Conservation (phyloP, 108 stramenopile species). For the Cyclostephanos tholiformis region DNA sequence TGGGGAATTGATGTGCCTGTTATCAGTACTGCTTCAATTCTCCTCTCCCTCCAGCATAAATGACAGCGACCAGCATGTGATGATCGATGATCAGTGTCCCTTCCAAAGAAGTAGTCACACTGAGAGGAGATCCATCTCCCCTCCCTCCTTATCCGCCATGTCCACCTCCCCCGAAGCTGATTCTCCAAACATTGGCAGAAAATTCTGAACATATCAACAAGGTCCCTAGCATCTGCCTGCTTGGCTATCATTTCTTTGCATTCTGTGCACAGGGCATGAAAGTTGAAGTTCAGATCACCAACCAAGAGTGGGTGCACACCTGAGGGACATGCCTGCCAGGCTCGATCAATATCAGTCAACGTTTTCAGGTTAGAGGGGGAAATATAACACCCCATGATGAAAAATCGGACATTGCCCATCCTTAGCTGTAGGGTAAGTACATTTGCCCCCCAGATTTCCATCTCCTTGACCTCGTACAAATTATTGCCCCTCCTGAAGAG, state of each 20-base stretch:
- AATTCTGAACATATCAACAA: too few relatives aligned
- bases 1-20: too few relatives aligned
- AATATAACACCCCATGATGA: constrained; percentile 7
- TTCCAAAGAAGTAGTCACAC: too few relatives aligned
- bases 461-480: constrained; percentile 5
- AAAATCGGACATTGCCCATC: not conserved
- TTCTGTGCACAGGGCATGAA: not conserved
- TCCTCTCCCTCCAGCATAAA: too few relatives aligned
- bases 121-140: too few relatives aligned
- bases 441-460: not conserved
- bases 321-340: not conserved
- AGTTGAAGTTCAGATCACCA: not conserved
- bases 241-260: not conserved
- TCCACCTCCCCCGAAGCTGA: too few relatives aligned
- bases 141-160: too few relatives aligned
- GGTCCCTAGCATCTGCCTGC: not conserved
- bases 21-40: too few relatives aligned
- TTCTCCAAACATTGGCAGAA: too few relatives aligned
- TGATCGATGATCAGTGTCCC: too few relatives aligned
- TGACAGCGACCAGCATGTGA: too few relatives aligned
- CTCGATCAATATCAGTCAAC: not conserved
- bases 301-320: not conserved
- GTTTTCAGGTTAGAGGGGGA: not conserved
- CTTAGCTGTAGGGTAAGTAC: not conserved
- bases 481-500: too few relatives aligned